Evolutionary conservation across 2,329 filamentous ascomycete species (phyloP).

Genomic region (Pseudogymnoascus sp.): DNA sequence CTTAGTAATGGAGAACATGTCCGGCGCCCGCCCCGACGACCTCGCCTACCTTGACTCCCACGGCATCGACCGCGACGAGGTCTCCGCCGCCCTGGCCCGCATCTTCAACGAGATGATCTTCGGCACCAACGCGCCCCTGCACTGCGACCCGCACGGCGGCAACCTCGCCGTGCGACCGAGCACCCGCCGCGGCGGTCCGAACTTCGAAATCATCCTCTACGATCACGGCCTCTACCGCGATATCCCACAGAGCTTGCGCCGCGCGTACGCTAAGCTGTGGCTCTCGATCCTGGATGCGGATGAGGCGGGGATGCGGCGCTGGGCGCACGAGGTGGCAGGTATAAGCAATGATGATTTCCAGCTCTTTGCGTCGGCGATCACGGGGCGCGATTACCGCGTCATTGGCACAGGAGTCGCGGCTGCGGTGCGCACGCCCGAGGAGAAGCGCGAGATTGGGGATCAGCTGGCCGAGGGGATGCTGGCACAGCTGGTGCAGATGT

Average conservation of each 20-base stretch:
- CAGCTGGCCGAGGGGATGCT: conserved; percentile 83
- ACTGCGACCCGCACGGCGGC: conserved; percentile 94
- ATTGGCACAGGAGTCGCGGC: conserved; percentile 52
- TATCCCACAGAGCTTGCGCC: conserved; percentile 68
- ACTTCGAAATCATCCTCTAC: conserved; percentile 94
- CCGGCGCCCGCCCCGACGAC: conserved; percentile 81
- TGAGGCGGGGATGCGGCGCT: conserved; percentile 75
- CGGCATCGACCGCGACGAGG: conserved; percentile 87
- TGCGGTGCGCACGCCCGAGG: conserved; percentile 52
- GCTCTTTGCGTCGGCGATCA: conserved; percentile 92
- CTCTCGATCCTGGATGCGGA: conserved; percentile 89
- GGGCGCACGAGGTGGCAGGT: conserved; percentile 81
- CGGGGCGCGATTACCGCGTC: conserved; percentile 79
- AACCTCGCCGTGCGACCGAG: conserved; percentile 77
- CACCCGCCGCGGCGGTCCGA: conserved; percentile 49
- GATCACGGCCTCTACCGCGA: conserved; percentile 95
- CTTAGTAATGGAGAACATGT: conserved; percentile 89
- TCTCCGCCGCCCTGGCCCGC: conserved; percentile 78
- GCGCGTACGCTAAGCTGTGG: conserved; percentile 95
- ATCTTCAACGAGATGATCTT: conserved; percentile 99
- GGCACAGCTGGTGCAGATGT: conserved; percentile 76
- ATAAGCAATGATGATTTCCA: conserved; percentile 86
- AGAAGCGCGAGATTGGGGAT: conserved; percentile 79
- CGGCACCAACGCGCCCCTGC: conserved; percentile 74
- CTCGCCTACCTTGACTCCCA: conserved; percentile 77